Percentiles rank a stretch among this genome's conserved stretches.
These are phyloP conservation scores for Polytrichum commune DNA, from an alignment of 225 moss, liverwort and hornwort species.

Conservation along the genomic window DNA sequence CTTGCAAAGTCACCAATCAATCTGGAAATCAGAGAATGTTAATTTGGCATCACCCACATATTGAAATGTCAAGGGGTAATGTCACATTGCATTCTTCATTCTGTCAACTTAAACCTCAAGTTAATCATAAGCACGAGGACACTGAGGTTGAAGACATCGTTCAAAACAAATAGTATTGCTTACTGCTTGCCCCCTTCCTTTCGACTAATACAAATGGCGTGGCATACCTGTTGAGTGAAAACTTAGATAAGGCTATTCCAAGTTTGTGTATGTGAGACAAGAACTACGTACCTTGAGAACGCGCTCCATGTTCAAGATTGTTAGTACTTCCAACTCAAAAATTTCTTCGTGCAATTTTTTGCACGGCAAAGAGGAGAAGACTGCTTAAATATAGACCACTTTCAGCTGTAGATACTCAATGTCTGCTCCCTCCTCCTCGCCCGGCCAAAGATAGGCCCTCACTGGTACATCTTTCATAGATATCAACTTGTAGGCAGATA, in stretches of 20 bases:
- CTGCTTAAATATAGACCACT: not conserved
- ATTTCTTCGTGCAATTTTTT: not conserved
- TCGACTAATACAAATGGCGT: too few species aligned
- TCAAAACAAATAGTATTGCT: too few species aligned
- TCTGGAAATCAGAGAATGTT: too few species aligned
- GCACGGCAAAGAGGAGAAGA: not conserved
- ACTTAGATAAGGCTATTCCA: not conserved
- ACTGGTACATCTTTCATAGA: not conserved
- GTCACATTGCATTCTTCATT: too few species aligned
- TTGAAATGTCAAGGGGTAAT: too few species aligned
- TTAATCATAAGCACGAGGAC: too few species aligned
- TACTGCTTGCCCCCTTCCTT: too few species aligned
- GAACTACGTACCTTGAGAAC: constrained; percentile 48
- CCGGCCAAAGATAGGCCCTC: not conserved
- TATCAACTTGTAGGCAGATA: not conserved
- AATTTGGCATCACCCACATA: too few species aligned
- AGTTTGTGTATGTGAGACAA: not conserved
- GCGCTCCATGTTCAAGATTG: constrained; percentile 50
- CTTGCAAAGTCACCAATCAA: too few species aligned
- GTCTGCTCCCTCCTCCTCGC: not conserved
- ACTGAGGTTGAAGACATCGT: too few species aligned
- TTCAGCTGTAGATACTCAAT: not conserved
- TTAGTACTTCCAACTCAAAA: not conserved
- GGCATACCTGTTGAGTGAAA: too few species aligned
- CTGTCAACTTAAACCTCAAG: too few species aligned